A percentile compares a stretch with the other conserved stretches of the same genome.
phyloP scores from a whole-genome alignment of 2,329 filamentous ascomycete genomes.

The Aspergillus neoniger region DNA sequence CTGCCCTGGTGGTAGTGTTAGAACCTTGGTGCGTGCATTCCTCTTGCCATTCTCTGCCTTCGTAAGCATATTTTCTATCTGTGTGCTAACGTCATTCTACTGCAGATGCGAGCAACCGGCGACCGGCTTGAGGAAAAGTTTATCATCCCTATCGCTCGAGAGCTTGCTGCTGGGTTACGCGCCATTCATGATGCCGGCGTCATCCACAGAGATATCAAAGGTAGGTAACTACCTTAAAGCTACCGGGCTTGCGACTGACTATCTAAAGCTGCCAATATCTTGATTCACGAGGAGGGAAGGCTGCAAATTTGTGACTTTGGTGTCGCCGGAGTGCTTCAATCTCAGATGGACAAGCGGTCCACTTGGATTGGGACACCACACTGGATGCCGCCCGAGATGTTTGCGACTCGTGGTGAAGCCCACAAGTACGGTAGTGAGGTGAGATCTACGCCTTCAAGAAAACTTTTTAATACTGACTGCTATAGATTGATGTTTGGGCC shows the following conservation, averaged over 20 bases:
- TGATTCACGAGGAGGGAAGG: constrained; percentile 64
- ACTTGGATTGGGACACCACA: constrained; percentile 68
- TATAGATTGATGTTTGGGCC: constrained; percentile 53
- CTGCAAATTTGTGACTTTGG: constrained; percentile 68
- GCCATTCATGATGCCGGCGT: constrained; percentile 67
- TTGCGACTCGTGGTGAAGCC: constrained; percentile 40
- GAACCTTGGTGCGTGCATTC: constrained; percentile 57
- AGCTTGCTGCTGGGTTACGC: constrained; percentile 62
- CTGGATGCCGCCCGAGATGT: constrained; percentile 67
- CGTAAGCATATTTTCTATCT: constrained; percentile 23
- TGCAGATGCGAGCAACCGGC: constrained; percentile 51
- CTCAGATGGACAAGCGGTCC: constrained; percentile 60
- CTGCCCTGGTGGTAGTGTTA: constrained; percentile 66
- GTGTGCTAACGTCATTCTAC: not conserved
- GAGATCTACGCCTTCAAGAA: constrained; percentile 12
- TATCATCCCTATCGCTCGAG: constrained; percentile 65
- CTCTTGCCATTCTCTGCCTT: not conserved
- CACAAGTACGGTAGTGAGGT: constrained; percentile 52
- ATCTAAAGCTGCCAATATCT: constrained; percentile 58
- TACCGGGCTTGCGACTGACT: constrained; percentile 9
- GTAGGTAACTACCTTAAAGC: constrained; percentile 34
- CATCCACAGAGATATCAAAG: constrained; percentile 67
- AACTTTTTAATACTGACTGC: constrained; percentile 10
- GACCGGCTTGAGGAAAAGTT: constrained; percentile 60
- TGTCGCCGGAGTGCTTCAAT: constrained; percentile 64